Evolutionary conservation across 306 rosid genomes (phyloP).

Genomic region (Quercus mongolica): DNA sequence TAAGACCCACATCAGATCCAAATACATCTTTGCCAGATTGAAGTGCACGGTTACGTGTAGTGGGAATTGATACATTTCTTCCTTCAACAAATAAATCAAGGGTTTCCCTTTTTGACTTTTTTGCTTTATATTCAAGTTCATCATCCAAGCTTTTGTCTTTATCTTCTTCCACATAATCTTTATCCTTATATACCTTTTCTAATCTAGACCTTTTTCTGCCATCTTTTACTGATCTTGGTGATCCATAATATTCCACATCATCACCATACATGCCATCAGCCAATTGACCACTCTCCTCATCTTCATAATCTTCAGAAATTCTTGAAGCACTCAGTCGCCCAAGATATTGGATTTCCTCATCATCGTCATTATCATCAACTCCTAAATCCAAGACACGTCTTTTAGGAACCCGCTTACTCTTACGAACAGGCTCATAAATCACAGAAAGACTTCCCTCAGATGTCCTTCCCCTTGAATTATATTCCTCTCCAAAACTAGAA

Average conservation of each 20-base stretch:
- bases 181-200: slow-evolving; percentile 17
- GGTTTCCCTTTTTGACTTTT: slow-evolving; percentile 32
- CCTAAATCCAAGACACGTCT: slow-evolving; percentile 23
- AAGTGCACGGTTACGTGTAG: slow-evolving; percentile 28
- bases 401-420: slow-evolving; percentile 37
- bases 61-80: slow-evolving; percentile 8
- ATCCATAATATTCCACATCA: neutral
- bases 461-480: slow-evolving; percentile 8
- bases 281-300: neutral
- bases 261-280: neutral
- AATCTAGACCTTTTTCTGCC: slow-evolving; percentile 19
- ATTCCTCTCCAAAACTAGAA: slow-evolving; percentile 8
- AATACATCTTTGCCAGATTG: slow-evolving; percentile 22
- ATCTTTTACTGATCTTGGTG: slow-evolving; percentile 10
- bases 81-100: slow-evolving; percentile 11
- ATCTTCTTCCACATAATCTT: slow-evolving; percentile 32
- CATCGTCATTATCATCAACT: slow-evolving; percentile 22
- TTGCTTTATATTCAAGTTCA: slow-evolving; percentile 21
- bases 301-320: slow-evolving; percentile 1
- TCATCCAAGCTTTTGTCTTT: slow-evolving; percentile 20
- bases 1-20: slow-evolving; percentile 17
- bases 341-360: slow-evolving; percentile 35
- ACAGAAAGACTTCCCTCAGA: neutral
- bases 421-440: slow-evolving; percentile 23
- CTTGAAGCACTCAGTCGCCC: slow-evolving; percentile 27